phyloP scores from a whole-genome alignment of 1,139 yeast genomes.

The Suhomyces atakaporum region DNA sequence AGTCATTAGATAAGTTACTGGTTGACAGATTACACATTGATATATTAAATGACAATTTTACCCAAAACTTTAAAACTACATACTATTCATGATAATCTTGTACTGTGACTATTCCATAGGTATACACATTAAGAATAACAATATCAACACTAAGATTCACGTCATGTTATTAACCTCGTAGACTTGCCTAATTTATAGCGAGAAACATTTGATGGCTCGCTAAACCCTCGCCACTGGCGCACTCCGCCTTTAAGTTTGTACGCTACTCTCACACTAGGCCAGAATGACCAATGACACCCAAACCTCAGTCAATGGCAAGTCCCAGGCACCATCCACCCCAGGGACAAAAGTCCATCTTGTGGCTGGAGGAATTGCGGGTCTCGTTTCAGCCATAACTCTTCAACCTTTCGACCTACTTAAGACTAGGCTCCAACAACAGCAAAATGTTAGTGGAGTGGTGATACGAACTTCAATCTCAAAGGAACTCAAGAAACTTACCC shows the following conservation, averaged over 20 bases:
- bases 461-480: conserved; percentile 40
- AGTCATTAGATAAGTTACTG: too few relatives aligned
- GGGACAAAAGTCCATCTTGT: conserved; percentile 50
- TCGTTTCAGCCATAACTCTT: conserved; percentile 74
- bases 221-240: too few relatives aligned
- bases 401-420: conserved; percentile 92
- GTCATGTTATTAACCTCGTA: too few relatives aligned
- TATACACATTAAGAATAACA: too few relatives aligned
- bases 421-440: conserved; percentile 83
- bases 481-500: conserved; percentile 50
- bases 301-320: conserved; percentile 4
- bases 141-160: too few relatives aligned
- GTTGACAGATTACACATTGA: too few relatives aligned
- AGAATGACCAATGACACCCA: conserved; percentile 5
- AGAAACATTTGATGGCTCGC: too few relatives aligned
- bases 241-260: not conserved
- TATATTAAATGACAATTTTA: too few relatives aligned
- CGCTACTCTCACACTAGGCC: not conserved
- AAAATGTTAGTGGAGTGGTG: conserved; percentile 32
- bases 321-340: conserved; percentile 3
- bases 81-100: too few relatives aligned
- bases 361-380: conserved; percentile 88
- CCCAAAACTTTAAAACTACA: too few relatives aligned
- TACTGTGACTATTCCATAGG: too few relatives aligned
- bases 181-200: too few relatives aligned